phyloP scores from a whole-genome alignment of 257 asterid species.

The Penstemon eatonii region DNA sequence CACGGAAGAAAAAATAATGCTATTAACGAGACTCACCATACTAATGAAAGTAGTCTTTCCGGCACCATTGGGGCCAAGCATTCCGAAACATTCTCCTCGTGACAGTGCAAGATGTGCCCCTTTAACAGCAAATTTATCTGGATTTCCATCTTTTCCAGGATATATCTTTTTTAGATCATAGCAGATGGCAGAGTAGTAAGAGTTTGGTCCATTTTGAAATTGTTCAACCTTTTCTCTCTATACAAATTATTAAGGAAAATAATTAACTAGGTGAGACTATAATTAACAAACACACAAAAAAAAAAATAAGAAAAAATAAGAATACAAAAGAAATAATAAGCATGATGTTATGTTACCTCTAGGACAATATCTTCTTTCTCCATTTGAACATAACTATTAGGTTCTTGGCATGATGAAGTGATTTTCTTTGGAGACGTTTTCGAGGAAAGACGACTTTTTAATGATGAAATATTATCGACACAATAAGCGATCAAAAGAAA shows the following conservation, averaged over 20 bases:
- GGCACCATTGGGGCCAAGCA: conserved; percentile 55
- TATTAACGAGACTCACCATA: conserved; percentile 18
- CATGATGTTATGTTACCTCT: conserved; percentile 31
- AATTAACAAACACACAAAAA: too few relatives aligned
- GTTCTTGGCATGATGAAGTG: conserved; percentile 15
- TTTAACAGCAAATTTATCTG: conserved; percentile 43
- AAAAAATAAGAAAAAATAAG: not conserved
- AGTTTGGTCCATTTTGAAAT: conserved; percentile 28
- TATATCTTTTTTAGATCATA: conserved; percentile 39
- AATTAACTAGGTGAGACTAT: not conserved
- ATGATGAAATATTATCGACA: conserved; percentile 25
- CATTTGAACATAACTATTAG: conserved; percentile 28
- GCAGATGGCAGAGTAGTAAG: conserved; percentile 33
- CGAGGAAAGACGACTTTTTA: conserved; percentile 20
- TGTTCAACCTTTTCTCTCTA: conserved; percentile 41
- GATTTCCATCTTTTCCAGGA: conserved; percentile 45
- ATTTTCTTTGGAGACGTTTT: conserved; percentile 29
- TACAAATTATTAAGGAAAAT: not conserved
- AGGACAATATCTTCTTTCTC: conserved; percentile 39
- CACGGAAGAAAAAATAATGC: too few relatives aligned
- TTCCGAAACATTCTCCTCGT: conserved; percentile 50
- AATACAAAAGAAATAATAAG: not conserved
- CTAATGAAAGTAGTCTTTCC: conserved; percentile 27
- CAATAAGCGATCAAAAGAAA: conserved; percentile 31
- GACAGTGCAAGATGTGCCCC: conserved; percentile 42